phyloP scores from a whole-genome alignment of 2,329 filamentous ascomycete species.

The Aspergillus sergii region DNA sequence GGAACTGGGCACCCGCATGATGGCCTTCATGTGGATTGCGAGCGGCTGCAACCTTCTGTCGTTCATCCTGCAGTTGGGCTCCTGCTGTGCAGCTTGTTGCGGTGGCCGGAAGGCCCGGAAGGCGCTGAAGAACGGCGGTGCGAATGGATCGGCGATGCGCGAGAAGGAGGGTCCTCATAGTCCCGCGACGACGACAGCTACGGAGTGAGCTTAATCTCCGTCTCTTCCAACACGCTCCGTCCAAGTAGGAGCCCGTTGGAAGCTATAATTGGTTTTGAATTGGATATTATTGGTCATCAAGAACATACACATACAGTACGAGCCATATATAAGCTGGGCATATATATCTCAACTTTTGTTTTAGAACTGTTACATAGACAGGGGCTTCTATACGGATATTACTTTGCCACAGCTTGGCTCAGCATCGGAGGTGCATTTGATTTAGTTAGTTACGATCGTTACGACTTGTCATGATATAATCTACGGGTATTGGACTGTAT shows the following conservation, averaged over 20 bases:
- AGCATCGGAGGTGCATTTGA: neutral
- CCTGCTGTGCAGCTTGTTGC: slow-evolving; percentile 70
- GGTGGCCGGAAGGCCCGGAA: slow-evolving; percentile 43
- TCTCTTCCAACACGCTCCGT: neutral
- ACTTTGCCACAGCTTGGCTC: slow-evolving; percentile 1
- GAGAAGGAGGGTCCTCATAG: slow-evolving; percentile 18
- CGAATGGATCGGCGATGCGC: slow-evolving; percentile 9
- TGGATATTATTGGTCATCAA: neutral
- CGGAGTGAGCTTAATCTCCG: neutral
- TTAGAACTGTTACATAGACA: slow-evolving; percentile 7
- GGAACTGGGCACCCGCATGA: slow-evolving; percentile 71
- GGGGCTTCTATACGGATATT: neutral
- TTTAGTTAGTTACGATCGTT: slow-evolving; percentile 3
- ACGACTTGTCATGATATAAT: slow-evolving; percentile 1
- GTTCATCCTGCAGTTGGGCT: slow-evolving; percentile 71
- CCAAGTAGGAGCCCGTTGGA: neutral
- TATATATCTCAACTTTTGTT: slow-evolving; percentile 5
- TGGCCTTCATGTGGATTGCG: slow-evolving; percentile 88
- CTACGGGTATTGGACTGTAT: neutral
- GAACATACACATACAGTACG: neutral
- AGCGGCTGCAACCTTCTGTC: slow-evolving; percentile 67
- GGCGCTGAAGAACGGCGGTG: slow-evolving; percentile 26
- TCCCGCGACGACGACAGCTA: slow-evolving; percentile 8
- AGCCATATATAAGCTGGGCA: slow-evolving; percentile 4
- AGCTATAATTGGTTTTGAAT: neutral